Evolutionary conservation across 208 protist species (phyloP).

Genomic region (Leishmania tarentolae): DNA sequence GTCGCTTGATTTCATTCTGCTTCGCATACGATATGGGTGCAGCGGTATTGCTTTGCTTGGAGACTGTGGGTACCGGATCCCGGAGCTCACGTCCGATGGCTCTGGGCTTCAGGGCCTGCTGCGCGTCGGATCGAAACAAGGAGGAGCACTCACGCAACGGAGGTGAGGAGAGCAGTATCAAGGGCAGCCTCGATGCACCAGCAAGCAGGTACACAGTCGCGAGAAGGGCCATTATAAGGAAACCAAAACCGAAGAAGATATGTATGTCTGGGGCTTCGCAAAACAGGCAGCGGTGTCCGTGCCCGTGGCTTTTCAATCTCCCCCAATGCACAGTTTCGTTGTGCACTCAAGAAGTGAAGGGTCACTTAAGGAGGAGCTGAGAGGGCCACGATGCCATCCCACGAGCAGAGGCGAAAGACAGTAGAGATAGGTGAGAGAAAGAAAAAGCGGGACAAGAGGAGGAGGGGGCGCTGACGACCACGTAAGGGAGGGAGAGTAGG

Average conservation of each 20-base stretch:
- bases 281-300: background rate
- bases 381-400: background rate
- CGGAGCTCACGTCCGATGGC: constrained; percentile 10
- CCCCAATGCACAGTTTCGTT: background rate
- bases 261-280: background rate
- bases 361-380: background rate
- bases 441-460: background rate
- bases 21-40: constrained; percentile 2
- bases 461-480: background rate
- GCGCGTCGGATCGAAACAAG: background rate
- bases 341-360: background rate
- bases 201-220: constrained; percentile 1
- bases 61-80: background rate
- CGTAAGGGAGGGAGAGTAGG: background rate
- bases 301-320: background rate
- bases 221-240: constrained; percentile 7
- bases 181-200: constrained; percentile 15
- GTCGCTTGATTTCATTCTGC: constrained; percentile 46
- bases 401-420: background rate
- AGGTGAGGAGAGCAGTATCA: constrained; percentile 24
- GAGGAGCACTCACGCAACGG: constrained; percentile 23
- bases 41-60: background rate
- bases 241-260: background rate
- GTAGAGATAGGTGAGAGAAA: background rate
- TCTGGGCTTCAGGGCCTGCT: background rate